phyloP scores from a whole-genome alignment of 2,329 filamentous ascomycete genomes.

The Ophiostoma novo-ulmi region DNA sequence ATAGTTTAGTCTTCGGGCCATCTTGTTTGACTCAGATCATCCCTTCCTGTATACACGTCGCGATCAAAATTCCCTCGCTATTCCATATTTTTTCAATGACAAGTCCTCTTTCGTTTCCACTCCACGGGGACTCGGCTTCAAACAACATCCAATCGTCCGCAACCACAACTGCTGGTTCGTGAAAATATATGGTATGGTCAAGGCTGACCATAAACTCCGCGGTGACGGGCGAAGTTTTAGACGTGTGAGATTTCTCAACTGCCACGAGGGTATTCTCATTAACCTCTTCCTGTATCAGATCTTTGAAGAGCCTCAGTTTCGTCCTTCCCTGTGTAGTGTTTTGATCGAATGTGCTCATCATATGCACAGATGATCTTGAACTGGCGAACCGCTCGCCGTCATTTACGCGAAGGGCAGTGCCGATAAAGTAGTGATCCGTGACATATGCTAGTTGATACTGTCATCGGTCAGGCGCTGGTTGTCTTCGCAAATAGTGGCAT shows the following conservation, averaged over 20 bases:
- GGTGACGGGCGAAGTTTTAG: constrained; percentile 31
- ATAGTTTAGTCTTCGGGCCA: constrained; percentile 10
- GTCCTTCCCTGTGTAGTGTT: not conserved
- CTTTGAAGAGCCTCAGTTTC: not conserved
- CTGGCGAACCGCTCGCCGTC: constrained; percentile 33
- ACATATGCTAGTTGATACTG: constrained; percentile 70
- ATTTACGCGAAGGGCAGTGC: constrained; percentile 75
- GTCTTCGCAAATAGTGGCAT: not conserved
- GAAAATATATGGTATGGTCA: constrained; percentile 68
- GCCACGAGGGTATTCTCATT: constrained; percentile 14
- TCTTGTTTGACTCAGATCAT: constrained; percentile 18
- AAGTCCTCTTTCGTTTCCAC: constrained; percentile 69
- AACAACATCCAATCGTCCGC: constrained; percentile 72
- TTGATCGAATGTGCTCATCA: not conserved
- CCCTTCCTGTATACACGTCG: constrained; percentile 73
- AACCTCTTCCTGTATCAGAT: constrained; percentile 16
- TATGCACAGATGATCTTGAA: not conserved
- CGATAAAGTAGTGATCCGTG: constrained; percentile 87
- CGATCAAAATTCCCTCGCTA: constrained; percentile 64
- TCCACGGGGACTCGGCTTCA: constrained; percentile 77
- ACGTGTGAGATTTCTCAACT: not conserved
- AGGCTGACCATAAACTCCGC: constrained; percentile 78
- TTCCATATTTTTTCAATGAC: constrained; percentile 70
- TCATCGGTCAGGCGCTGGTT: not conserved
- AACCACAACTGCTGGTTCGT: constrained; percentile 51